Base-by-base conservation (phyloP, 768 basidiomycete species). In the Pleurotus ostreatus region DNA sequence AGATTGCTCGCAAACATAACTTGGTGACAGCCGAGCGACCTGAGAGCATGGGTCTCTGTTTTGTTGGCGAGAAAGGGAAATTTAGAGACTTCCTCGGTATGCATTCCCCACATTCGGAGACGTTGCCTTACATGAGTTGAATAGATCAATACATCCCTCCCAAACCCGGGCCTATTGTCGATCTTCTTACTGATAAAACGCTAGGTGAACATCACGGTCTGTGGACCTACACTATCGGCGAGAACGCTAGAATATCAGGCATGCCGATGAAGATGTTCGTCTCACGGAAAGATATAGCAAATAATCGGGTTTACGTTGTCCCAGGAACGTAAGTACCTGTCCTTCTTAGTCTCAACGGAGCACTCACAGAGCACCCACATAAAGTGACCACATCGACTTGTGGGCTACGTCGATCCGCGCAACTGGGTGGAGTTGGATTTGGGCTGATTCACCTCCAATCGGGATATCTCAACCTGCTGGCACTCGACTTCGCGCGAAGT, bases 11-110 rank as follows among this genome's bases (percentile, higher is more conserved):
- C 7, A 66, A 80, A 30, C 80, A 80, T 66, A 71, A 68, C 1
- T 69, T 98, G 16, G 85, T 86, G 2, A 94, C 87, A 2, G 90
- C 92, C 0, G 75, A 80, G 2, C 78, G 92, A 57, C 78, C 77
- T 15, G 95, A 98, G 65, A 94, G 91, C 68, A 94, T 96, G 84
- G 95, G 95, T 0, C 80, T 98, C 15, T 98, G 95, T 65, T 98
- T 98, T 60, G 85, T 98, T 1, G 95, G 94, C 4, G 83, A 94
- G 65, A 84, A 87, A 63, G 75, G 77, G 8, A 79, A 73, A 47
- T 95, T 96, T 61, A 74, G 78, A 23, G 71, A 80, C 7, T 98
- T 95, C 65, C 68, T 95, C 48, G 80, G 92, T 89, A 58, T 59
- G 80, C 51, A 38, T 23, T 47, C 49, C 26, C 4, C 47, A 34